These are phyloP conservation scores for Eragrostis curvula DNA, from an alignment of 176 grass and related monocot species.

Conservation along the genomic window DNA sequence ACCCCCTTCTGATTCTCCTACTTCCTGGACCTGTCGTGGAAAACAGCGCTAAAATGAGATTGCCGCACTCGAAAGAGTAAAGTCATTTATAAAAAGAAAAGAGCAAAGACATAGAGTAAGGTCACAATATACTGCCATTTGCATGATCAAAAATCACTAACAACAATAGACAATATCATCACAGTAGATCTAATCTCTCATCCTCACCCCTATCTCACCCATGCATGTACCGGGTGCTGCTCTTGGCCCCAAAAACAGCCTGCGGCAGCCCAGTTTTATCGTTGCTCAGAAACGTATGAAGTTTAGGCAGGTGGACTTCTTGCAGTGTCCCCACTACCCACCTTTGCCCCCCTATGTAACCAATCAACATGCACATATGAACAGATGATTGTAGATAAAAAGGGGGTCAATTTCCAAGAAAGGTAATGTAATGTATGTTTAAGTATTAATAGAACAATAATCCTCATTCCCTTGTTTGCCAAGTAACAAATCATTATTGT, in stretches of 20 bases:
- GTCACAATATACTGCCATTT: conserved; percentile 26
- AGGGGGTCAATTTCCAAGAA: neutral
- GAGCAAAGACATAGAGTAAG: conserved; percentile 10
- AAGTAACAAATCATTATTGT: neutral
- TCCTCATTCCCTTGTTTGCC: too few species aligned
- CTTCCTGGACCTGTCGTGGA: conserved; percentile 24
- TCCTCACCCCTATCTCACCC: too few species aligned
- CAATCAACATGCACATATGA: neutral
- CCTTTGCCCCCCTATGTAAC: too few species aligned
- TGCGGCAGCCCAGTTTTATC: neutral
- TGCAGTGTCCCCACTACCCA: neutral
- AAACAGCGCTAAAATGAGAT: neutral
- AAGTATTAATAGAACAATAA: too few species aligned
- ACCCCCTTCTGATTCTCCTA: conserved; percentile 22
- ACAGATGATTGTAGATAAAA: too few species aligned
- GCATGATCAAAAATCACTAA: conserved; percentile 2
- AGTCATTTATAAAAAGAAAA: neutral
- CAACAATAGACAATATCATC: conserved; percentile 10
- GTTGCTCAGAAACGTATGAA: neutral
- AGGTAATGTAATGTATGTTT: neutral
- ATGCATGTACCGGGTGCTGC: too few species aligned
- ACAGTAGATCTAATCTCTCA: neutral
- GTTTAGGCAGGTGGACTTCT: neutral
- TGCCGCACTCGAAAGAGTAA: neutral
- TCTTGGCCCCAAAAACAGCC: too few species aligned